These are phyloP conservation scores for Alternaria triticimaculans DNA, from an alignment of 2,329 filamentous ascomycete genomes.

Conservation along the genomic window DNA sequence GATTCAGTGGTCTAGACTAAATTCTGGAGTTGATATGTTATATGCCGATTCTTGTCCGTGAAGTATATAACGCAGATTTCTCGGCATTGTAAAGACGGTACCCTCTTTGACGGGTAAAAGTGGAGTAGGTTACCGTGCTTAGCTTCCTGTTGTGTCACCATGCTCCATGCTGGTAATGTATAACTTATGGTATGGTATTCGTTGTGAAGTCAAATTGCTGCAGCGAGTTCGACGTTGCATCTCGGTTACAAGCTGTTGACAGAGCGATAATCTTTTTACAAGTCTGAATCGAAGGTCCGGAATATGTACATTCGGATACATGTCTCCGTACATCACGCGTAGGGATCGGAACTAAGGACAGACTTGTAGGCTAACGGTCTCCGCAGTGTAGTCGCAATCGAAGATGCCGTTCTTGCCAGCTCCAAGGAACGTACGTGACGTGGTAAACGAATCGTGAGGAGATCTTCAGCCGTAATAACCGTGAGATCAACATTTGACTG, in stretches of 20 bases:
- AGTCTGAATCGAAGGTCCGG: not conserved
- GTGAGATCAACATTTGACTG: not conserved
- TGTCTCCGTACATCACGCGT: not conserved
- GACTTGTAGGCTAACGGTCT: not conserved
- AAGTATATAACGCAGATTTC: not conserved
- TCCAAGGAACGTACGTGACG: not conserved
- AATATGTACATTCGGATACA: not conserved
- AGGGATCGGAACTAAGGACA: not conserved
- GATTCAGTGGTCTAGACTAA: not conserved
- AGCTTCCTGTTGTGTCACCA: not conserved
- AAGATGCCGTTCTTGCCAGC: not conserved
- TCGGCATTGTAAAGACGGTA: not conserved
- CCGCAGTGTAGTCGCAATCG: not conserved
- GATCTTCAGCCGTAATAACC: not conserved
- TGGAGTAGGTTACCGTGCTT: not conserved
- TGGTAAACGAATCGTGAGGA: not conserved
- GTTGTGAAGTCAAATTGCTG: not conserved
- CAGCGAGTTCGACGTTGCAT: not conserved
- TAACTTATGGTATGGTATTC: not conserved
- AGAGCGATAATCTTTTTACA: rapidly evolving
- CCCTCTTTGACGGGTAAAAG: not conserved
- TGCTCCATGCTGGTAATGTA: not conserved
- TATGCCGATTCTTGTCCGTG: not conserved
- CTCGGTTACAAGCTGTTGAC: not conserved
- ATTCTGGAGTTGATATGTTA: not conserved